Base-by-base conservation (phyloP, 805 yeast genomes). In the Candida ovalis region DNA sequence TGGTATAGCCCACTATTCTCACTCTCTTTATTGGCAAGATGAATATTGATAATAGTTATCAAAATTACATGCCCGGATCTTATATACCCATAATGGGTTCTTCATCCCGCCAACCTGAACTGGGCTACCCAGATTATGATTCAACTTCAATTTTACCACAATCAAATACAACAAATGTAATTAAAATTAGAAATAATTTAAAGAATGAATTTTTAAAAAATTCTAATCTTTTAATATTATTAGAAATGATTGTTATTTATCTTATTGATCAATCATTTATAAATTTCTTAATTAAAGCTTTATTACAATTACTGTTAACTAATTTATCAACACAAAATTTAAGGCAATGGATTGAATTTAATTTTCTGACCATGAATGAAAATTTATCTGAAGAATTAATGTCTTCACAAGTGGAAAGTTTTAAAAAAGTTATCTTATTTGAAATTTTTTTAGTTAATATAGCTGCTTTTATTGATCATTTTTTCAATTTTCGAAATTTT, bases 251-350 rank as follows among this genome's bases (percentile, higher is more conserved):
- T 7, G 48, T 54, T 22, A 47, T 57, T 10, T 63, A 61, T 45
- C 50, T 56, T 32, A 45, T 47, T 6, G 68, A 64, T 45, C 52
- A 46, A 10, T 62, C 66, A 1, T 58, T 62, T 36, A 39, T 63
- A 41, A 53, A 54, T 45, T 47, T 64, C 36, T 17, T 49, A 7
- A 27, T 59, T 10, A 48, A 62, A 38, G 52, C 42, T 3, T 37
- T 51, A 33, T 52, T 57, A 15, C 64, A 62, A 27, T 40, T 54
- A 9, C 49, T 54, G 43, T 49, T 59, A 10, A 21, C 57, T 23
- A 52, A 57, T 36, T 47, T 55, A 25, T 52, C 54, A n/a, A 33
- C 24, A 12, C 53, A 47, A 21, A 48, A 38, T 17, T 40, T 50
- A 5, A 50, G 50, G 32, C 56, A 55, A 40, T 56, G 56, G 57